Conservation (phyloP, 805 yeast genomes). For the Maudiozyma serrabonitensis region DNA sequence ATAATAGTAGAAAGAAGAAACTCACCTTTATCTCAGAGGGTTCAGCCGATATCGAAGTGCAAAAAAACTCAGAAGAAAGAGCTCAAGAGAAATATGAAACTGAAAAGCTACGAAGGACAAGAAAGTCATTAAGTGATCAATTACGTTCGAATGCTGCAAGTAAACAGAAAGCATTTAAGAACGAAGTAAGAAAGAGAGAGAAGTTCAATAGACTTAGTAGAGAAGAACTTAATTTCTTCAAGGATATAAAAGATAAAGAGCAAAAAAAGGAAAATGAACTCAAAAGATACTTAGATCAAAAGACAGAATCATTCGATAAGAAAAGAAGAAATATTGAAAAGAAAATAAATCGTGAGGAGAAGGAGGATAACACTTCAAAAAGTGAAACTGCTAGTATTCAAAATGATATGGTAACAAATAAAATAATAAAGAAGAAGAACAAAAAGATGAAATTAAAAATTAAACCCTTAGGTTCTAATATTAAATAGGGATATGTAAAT, state of each 20-base stretch:
- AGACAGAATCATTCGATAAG: conserved; percentile 3
- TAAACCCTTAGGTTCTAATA: neutral
- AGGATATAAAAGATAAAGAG: conserved; percentile 5
- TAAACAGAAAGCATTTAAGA: conserved; percentile 20
- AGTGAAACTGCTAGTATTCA: neutral
- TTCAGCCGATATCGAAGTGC: conserved; percentile 16
- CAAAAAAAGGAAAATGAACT: conserved; percentile 6
- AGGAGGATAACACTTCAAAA: neutral
- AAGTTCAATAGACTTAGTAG: conserved; percentile 22
- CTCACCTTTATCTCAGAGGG: conserved; percentile 25
- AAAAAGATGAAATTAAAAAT: conserved; percentile 4
- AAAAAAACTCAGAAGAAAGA: conserved; percentile 14
- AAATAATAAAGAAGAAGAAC: conserved; percentile 4
- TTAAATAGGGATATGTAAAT: no score
- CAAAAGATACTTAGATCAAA: conserved; percentile 1
- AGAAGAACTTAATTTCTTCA: conserved; percentile 16
- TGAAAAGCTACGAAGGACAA: conserved; percentile 13
- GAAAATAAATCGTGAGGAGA: neutral
- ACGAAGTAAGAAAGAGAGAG: conserved; percentile 18
- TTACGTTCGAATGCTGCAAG: conserved; percentile 17
- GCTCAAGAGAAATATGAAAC: conserved; percentile 16
- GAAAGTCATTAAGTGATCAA: conserved; percentile 26
- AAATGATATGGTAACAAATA: neutral
- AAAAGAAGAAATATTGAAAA: conserved; percentile 2
- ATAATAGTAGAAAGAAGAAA: conserved; percentile 5